Evolutionary conservation across 306 rosid genomes (phyloP).

Genomic region (Pueraria montana): DNA sequence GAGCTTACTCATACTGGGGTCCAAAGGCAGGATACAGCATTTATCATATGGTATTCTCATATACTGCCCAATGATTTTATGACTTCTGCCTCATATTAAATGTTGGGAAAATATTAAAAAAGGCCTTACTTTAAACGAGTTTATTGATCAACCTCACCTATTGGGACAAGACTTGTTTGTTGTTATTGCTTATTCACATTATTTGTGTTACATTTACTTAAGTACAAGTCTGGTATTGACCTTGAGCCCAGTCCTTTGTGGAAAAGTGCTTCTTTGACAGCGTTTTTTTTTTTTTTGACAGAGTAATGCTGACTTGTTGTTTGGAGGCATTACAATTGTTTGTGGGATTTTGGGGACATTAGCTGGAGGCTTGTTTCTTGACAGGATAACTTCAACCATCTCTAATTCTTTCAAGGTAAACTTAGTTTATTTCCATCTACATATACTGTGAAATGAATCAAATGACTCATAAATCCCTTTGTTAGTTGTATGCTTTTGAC

Average conservation of each 20-base stretch:
- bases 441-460: constrained; percentile 15
- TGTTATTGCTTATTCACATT: constrained; percentile 27
- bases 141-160: constrained; percentile 17
- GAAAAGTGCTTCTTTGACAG: constrained; percentile 45
- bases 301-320: constrained; percentile 85
- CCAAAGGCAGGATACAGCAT: constrained; percentile 95
- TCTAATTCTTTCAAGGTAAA: constrained; percentile 89
- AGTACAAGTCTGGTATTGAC: constrained; percentile 22
- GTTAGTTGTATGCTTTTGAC: constrained; percentile 15
- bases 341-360: constrained; percentile 91
- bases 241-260: constrained; percentile 5
- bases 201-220: constrained; percentile 15
- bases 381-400: constrained; percentile 77
- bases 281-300: constrained; percentile 51
- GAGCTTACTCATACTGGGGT: constrained; percentile 98
- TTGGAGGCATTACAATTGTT: constrained; percentile 85
- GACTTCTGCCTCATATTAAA: constrained; percentile 4
- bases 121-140: constrained; percentile 2
- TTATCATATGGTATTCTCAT: constrained; percentile 80
- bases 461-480: constrained; percentile 14
- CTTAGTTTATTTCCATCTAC: constrained; percentile 40
- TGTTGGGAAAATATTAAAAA: constrained; percentile 16
- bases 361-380: constrained; percentile 89
- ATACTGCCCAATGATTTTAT: constrained; percentile 23
- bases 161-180: constrained; percentile 27